Base-by-base conservation (phyloP, 148 eudicot species). In the Rhododendron simsii region DNA sequence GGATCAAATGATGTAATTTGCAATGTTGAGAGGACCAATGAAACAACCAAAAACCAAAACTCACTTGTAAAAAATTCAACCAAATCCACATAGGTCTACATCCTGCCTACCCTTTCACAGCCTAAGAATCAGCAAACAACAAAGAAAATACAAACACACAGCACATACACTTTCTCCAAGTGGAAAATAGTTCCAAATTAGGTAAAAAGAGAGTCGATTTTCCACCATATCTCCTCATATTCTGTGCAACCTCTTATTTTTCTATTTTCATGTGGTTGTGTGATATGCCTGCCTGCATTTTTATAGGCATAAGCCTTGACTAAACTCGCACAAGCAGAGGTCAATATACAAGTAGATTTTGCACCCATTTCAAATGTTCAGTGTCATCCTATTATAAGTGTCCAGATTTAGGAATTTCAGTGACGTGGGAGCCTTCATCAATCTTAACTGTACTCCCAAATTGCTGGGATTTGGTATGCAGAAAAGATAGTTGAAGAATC, bases 111-210 rank as follows among this genome's bases (percentile, higher is more conserved):
- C 47, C 39, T 63, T 71, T 71, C 35, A 30, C 7, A 10, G 67
- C 78, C 50, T 5, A 33, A 71, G 76, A 71, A 13, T 65, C 76
- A 85, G 37, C 30, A 18, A 65, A 37, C 81, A 84, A 30, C 35
- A 75, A 83, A 67, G 16, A 44, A 71, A 18, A 75, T 14, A 48
- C 28, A 48, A 37, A 20, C 53, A 12, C 18, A 4, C 76, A 71
- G 41, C 41, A 26, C 80, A 76, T 3, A 37, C 81, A 20, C 47
- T 75, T 76, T 84, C 74, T 47, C 48, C 45, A 63, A 84, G 45
- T 61, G 79, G 81, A 78, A 75, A 84, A 77, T 21, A 23, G 14
- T 76, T 7, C 87, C 87, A 79, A 63, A 85, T 85, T 78, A 79
- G 87, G 83, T 85, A 84, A 35, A 69, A 45, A 50, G 65, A 51